These are phyloP conservation scores for Lyophyllum atratum DNA, from an alignment of 768 basidiomycete genomes.

Conservation along the genomic window DNA sequence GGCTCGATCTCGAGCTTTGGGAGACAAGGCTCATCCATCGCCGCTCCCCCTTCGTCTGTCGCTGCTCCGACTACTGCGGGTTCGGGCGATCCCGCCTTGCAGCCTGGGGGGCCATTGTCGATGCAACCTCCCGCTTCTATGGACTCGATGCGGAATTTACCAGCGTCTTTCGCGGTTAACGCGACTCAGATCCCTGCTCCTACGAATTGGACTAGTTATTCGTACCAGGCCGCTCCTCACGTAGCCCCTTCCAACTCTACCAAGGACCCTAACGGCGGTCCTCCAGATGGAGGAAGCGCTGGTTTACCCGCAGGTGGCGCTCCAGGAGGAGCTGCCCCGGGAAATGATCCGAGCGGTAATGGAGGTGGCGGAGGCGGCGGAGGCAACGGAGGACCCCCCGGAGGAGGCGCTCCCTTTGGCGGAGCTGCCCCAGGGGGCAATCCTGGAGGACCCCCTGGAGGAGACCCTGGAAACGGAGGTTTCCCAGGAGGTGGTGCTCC, in stretches of 20 bases:
- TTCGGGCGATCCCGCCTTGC: not conserved
- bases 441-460: not conserved
- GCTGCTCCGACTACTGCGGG: not conserved
- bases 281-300: not conserved
- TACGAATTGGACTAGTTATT: not conserved
- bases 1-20: not conserved
- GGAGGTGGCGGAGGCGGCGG: not conserved
- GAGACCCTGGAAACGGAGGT: not conserved
- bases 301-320: too few relatives aligned
- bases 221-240: not conserved
- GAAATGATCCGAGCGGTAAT: too few relatives aligned
- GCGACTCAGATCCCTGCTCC: not conserved
- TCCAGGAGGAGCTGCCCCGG: not conserved
- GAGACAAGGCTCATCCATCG: not conserved
- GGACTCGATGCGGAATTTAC: not conserved
- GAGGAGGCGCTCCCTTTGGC: not conserved
- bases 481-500: not conserved
- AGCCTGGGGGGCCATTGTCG: not conserved
- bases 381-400: not conserved
- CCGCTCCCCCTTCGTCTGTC: too few relatives aligned
- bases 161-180: not conserved
- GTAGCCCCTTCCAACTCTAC: not conserved
- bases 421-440: not conserved
- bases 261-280: not conserved
- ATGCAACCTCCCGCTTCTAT: not conserved